Evolutionary conservation across 2,329 filamentous ascomycete species (phyloP), one percentile per base, ranked within the genome.

Genomic region (Juglanconis sp.): DNA sequence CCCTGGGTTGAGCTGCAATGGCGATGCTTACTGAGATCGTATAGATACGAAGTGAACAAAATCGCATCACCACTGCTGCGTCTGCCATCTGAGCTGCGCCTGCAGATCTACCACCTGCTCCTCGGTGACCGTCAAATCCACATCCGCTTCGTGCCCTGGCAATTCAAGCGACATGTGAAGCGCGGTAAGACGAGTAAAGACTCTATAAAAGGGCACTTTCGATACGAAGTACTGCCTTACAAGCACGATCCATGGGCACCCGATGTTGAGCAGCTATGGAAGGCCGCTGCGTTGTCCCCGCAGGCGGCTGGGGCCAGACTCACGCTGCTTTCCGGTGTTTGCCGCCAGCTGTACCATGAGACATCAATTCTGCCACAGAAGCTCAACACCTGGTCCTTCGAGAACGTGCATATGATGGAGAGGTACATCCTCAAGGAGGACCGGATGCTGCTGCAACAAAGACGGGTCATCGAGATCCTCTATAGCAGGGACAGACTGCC

Each of bases 331-430:
- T 70, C 70, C 3, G 61, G 64, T 4, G 71, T 73, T 24, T 76
- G 72, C 62, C 68, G 73, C 36, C 73, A 74, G 65, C 69, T 76
- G 13, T 73, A 75, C 67, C 65, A 69, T 57, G 73, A 74, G 63
- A 74, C 73, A 15, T 68, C 67, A 2, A 57, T 70, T 35, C 64
- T 76, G 36, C 73, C 73, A 7, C 74, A 71, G 55, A 58, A 64
- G 44, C 67, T 74, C 46, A 73, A 73, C 47, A 65, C 65, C 36
- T 74, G 73, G 73, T 72, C 69, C 1, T 75, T 74, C 55, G 68
- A 70, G 58, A 69, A 60, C 17, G 35, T 61, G 2, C 62, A 63
- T 13, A 57, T 72, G 31, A 73, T 75, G 72, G 73, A 74, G 50
- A 65, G 73, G 7, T 74, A 67, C 44, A 53, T 74, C 15, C 40